Conservation (phyloP, 352 stramenopile genomes). For the Pythium rhizo-oryzae region DNA sequence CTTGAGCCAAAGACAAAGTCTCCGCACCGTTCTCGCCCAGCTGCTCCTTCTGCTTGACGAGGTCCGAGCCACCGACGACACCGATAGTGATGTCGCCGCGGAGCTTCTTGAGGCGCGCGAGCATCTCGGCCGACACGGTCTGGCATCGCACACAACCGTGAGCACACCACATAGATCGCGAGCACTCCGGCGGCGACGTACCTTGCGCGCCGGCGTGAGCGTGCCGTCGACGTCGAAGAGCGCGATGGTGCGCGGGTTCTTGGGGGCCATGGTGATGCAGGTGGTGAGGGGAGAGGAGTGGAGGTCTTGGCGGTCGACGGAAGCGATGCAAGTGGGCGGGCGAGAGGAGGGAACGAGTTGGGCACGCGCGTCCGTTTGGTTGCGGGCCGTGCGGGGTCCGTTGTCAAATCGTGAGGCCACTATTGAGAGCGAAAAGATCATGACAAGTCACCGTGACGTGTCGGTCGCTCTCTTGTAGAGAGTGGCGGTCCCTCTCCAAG, state of each 20-base stretch:
- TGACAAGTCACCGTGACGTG: constrained; percentile 12
- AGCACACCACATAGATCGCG: not conserved
- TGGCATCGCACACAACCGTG: constrained; percentile 17
- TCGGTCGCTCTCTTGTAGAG: not conserved
- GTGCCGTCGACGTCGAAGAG: constrained; percentile 99
- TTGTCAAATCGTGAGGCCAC: constrained; percentile 6
- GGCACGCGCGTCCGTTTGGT: not conserved
- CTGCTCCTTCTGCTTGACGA: constrained; percentile 99
- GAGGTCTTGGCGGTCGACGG: constrained; percentile 3
- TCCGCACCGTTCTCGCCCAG: constrained; percentile 94
- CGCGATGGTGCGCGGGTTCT: constrained; percentile 94
- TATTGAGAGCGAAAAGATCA: constrained; percentile 19
- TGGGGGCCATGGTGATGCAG: constrained; percentile 31
- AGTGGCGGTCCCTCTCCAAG: not conserved
- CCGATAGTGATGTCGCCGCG: constrained; percentile 95
- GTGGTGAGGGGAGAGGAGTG: no score
- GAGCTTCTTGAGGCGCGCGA: constrained; percentile 93
- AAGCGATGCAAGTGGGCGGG: constrained; percentile 4
- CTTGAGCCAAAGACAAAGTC: no score
- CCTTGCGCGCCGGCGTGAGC: constrained; percentile 94
- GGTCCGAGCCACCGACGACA: constrained; percentile 98
- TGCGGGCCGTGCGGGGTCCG: no score
- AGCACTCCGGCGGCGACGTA: constrained; percentile 10
- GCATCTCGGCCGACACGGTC: constrained; percentile 92
- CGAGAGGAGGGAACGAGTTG: not conserved